Evolutionary conservation across 2,329 filamentous ascomycete genomes (phyloP).

Genomic region (Zelopaecilomyces penicillatus): DNA sequence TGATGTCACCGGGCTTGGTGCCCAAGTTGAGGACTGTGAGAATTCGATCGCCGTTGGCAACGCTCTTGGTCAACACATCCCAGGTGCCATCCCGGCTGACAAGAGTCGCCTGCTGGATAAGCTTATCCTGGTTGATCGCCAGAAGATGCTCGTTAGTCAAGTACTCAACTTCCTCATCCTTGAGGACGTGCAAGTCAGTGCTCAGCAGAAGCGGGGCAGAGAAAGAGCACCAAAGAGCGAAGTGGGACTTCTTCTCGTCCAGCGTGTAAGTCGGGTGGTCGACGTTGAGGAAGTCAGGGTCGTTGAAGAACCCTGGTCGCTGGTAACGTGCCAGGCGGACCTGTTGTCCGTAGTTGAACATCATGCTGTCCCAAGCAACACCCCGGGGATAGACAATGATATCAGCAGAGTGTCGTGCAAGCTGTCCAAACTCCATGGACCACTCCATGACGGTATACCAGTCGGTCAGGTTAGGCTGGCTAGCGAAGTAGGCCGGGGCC

Average conservation of each 20-base stretch:
- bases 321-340: conserved; percentile 32
- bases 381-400: conserved; percentile 33
- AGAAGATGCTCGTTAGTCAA: conserved; percentile 34
- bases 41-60: conserved; percentile 38
- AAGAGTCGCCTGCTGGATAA: conserved; percentile 37
- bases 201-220: conserved; percentile 28
- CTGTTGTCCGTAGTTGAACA: conserved; percentile 38
- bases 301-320: conserved; percentile 28
- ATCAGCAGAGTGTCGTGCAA: conserved; percentile 35
- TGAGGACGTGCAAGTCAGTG: conserved; percentile 29
- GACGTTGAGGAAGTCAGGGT: conserved; percentile 29
- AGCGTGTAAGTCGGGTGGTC: conserved; percentile 25
- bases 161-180: conserved; percentile 24
- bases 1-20: conserved; percentile 17
- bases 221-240: conserved; percentile 27
- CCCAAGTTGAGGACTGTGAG: conserved; percentile 39
- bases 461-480: conserved; percentile 26
- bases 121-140: conserved; percentile 32
- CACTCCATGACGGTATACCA: conserved; percentile 40
- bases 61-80: conserved; percentile 37
- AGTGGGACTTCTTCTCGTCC: conserved; percentile 28
- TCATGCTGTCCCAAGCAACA: conserved; percentile 38
- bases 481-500: conserved; percentile 36
- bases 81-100: conserved; percentile 33
- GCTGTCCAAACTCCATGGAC: conserved; percentile 30